Conservation (phyloP, 768 basidiomycete genomes). For the Lentinula guzmanii region DNA sequence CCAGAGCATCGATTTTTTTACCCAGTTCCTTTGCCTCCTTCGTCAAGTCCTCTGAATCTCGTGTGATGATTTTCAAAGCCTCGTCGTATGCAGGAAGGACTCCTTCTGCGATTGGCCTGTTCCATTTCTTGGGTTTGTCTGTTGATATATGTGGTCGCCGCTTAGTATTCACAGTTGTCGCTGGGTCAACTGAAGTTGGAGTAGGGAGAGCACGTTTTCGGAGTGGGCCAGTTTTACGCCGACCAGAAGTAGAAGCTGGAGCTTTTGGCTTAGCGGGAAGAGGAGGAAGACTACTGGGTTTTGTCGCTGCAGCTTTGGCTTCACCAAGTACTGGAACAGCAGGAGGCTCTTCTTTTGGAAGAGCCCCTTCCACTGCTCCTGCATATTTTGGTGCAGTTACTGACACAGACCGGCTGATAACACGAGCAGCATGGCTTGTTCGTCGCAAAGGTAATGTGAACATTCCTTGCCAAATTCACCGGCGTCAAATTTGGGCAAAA, state of each 20-base stretch:
- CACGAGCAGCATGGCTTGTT: neutral
- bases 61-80: slow-evolving; percentile 64
- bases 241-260: neutral
- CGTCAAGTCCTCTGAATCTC: slow-evolving; percentile 50
- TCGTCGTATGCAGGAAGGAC: slow-evolving; percentile 80
- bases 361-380: neutral
- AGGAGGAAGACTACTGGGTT: neutral
- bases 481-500: neutral
- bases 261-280: neutral
- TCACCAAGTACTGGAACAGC: neutral
- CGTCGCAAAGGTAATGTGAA: neutral
- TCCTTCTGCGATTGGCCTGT: slow-evolving; percentile 52
- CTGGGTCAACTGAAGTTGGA: neutral
- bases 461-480: neutral
- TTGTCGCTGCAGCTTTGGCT: neutral
- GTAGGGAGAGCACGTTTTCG: neutral
- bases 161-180: neutral
- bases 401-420: neutral
- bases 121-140: slow-evolving; percentile 55
- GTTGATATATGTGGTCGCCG: slow-evolving; percentile 44
- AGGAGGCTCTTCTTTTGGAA: neutral
- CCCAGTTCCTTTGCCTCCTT: slow-evolving; percentile 36
- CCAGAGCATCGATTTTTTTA: slow-evolving; percentile 20
- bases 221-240: neutral
- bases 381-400: neutral